Evolutionary conservation across 805 yeast species (phyloP), one percentile per base, ranked within the genome.

Genomic region (Zygosaccharomyces gambellarensis): DNA sequence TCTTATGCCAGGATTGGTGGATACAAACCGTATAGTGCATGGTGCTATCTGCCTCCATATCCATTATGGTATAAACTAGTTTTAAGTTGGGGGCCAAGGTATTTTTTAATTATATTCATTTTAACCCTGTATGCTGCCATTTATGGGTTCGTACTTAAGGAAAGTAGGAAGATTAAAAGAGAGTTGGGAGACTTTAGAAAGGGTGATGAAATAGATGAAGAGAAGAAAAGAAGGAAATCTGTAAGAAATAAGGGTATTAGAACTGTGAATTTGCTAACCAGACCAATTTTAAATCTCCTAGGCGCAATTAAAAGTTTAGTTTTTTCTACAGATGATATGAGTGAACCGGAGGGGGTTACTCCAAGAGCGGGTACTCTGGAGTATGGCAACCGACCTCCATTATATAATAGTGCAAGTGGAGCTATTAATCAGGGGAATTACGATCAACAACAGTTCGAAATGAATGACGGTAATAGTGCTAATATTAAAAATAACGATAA

Each of bases 31-130:
- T 74, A 78, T 51, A 79, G 83, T 38, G 79, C 83, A 53, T 86
- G 89, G 90, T 85, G 95, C 62, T 88, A 85, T 64, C 70, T 90
- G 49, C 90, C 96, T 0, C 79, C 80, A 39, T 53, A 69, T 1
- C 95, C 95, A 0, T 62, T 75, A 6, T 89, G 94, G 94, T 84
- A 81, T 63, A 72, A 88, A 49, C 62, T 85, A 36, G 89, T 73
- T 1, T 69, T 90, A 44, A 79, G 89, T 55, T 90, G 96, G 96
- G 82, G 81, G 1, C 90, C 95, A 10, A 74, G 97, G 44, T 89
- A 81, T 62, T 67, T 79, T 49, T 78, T 90, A 47, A 76, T 86
- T 50, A 62, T 85, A 8, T 60, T 76, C 23, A 86, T 90, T 54
- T 59, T 87, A 31, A 64, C 74, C 3, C 79, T 88, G 41, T 90